Conservation (phyloP, 371 early-diverging fungal genomes). For the Rhizopus arrhizus region DNA sequence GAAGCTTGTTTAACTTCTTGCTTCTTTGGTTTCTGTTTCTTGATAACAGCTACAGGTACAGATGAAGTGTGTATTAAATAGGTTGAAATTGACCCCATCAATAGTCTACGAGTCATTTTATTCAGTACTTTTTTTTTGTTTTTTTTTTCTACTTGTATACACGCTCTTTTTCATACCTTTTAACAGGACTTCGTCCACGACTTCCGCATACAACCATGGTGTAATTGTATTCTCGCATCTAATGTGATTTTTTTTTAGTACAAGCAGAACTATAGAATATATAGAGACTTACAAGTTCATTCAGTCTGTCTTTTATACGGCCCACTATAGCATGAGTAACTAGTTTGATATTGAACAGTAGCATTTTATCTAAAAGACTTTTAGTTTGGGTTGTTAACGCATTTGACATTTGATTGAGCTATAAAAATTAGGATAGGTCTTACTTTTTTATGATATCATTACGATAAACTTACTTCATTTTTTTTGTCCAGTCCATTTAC, state of each 20-base stretch:
- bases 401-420: constrained; percentile 36
- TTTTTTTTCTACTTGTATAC: background rate
- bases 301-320: constrained; percentile 42
- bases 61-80: constrained; percentile 36
- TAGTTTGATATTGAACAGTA: constrained; percentile 52
- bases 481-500: constrained; percentile 26
- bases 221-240: constrained; percentile 20
- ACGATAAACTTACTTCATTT: constrained; percentile 19
- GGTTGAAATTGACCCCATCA: constrained; percentile 30
- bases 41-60: constrained; percentile 60
- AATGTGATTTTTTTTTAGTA: background rate
- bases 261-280: background rate
- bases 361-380: constrained; percentile 39
- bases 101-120: background rate
- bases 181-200: constrained; percentile 24
- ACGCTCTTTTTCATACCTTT: constrained; percentile 9
- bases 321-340: constrained; percentile 55
- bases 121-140: background rate
- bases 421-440: background rate
- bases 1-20: constrained; percentile 19
- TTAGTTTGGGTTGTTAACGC: constrained; percentile 30
- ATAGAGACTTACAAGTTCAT: constrained; percentile 35
- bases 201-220: constrained; percentile 20
- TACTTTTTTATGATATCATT: background rate
- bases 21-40: constrained; percentile 50